These are phyloP conservation scores for Penicillium sp. DNA, from an alignment of 2,329 filamentous ascomycete genomes.

Conservation along the genomic window DNA sequence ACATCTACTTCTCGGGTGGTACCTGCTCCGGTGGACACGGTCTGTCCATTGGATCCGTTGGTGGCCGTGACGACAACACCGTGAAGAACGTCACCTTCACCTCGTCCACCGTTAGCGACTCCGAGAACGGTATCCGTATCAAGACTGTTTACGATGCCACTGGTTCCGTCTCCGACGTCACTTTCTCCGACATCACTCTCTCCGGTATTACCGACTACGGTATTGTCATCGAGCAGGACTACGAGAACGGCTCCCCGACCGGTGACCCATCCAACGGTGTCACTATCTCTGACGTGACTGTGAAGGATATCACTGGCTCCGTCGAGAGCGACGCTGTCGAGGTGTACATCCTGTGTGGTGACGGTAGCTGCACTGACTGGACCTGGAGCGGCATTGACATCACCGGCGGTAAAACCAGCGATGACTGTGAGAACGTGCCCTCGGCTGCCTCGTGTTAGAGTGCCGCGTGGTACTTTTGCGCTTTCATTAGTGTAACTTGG, in stretches of 20 bases:
- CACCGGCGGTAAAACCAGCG: conserved; percentile 53
- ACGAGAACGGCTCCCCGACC: conserved; percentile 49
- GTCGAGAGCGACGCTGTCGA: conserved; percentile 37
- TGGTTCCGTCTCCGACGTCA: conserved; percentile 54
- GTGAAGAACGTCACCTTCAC: conserved; percentile 50
- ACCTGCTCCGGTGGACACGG: conserved; percentile 42
- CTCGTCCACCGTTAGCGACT: conserved; percentile 7
- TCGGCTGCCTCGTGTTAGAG: conserved; percentile 31
- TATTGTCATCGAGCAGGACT: conserved; percentile 59
- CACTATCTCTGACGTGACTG: conserved; percentile 42
- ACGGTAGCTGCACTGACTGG: conserved; percentile 55
- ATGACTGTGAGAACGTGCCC: conserved; percentile 45
- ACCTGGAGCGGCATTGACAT: conserved; percentile 53
- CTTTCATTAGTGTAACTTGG: neutral
- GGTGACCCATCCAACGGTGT: conserved; percentile 40
- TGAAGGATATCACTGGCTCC: conserved; percentile 38
- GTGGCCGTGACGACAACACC: conserved; percentile 55
- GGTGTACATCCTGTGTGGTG: conserved; percentile 58
- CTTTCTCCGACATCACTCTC: conserved; percentile 55
- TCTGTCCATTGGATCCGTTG: conserved; percentile 61
- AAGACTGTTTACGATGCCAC: conserved; percentile 57
- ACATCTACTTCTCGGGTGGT: conserved; percentile 31
- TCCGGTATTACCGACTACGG: conserved; percentile 53
- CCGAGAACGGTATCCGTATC: conserved; percentile 21
- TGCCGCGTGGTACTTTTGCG: neutral